phyloP scores from a whole-genome alignment of 2,329 filamentous ascomycete genomes.

The Coleophoma eucalyptorum region DNA sequence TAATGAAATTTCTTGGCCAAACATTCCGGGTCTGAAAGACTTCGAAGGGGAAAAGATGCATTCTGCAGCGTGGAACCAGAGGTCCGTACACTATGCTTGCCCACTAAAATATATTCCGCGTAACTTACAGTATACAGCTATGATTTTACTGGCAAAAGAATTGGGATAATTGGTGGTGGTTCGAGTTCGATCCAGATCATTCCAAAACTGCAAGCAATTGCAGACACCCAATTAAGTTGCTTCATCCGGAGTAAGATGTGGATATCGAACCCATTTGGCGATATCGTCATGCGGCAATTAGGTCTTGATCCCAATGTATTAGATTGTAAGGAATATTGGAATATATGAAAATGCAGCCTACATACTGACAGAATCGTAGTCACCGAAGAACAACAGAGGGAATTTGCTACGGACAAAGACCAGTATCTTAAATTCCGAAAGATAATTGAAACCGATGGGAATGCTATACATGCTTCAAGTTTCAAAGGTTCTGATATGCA shows the following conservation, averaged over 20 bases:
- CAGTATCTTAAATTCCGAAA: conserved; percentile 38
- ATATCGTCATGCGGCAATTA: conserved; percentile 36
- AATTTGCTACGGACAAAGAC: conserved; percentile 33
- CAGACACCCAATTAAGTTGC: conserved; percentile 36
- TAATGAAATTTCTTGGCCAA: conserved; percentile 29
- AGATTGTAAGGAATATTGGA: conserved; percentile 30
- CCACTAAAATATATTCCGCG: too few species aligned
- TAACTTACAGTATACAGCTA: conserved; percentile 27
- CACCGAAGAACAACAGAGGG: conserved; percentile 31
- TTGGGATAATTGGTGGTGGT: conserved; percentile 49
- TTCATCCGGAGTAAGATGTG: conserved; percentile 47
- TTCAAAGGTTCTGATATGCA: conserved; percentile 31
- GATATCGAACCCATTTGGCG: conserved; percentile 44
- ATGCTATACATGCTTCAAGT: conserved; percentile 37
- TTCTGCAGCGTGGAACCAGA: conserved; percentile 32
- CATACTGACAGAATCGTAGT: conserved; percentile 23
- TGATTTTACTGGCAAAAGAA: conserved; percentile 42
- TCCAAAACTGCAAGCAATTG: conserved; percentile 41
- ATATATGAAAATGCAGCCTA: neutral
- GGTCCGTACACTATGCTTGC: conserved; percentile 2
- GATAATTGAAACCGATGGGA: conserved; percentile 38
- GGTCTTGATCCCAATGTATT: conserved; percentile 35
- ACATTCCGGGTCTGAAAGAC: conserved; percentile 38
- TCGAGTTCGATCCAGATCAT: conserved; percentile 51
- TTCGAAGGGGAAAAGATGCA: conserved; percentile 42